Conservation (phyloP, 345 rosid species). For the Mangifera indica region DNA sequence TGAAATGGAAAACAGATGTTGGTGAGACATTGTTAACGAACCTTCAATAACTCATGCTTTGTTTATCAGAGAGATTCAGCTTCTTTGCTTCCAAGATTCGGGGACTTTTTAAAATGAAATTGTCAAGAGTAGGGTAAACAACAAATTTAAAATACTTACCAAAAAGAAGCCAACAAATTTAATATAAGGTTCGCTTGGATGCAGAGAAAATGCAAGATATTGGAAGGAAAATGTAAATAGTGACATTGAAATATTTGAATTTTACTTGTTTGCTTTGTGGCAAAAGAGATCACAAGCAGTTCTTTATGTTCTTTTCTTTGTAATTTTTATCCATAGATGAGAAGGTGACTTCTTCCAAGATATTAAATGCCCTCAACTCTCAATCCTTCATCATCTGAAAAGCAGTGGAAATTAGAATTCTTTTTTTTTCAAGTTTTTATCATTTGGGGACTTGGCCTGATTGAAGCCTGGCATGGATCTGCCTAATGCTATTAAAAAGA, state of each 20-base stretch:
- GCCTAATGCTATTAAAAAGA: no score
- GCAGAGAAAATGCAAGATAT: not conserved
- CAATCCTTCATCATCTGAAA: no score
- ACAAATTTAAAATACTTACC: not conserved
- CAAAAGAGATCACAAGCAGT: not conserved
- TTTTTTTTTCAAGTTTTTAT: no score
- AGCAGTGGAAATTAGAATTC: no score
- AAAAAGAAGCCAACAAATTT: not conserved
- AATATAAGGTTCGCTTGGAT: not conserved
- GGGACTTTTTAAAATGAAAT: not conserved
- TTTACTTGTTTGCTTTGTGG: not conserved
- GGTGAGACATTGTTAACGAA: not conserved
- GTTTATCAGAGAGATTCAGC: not conserved
- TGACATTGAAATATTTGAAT: not conserved
- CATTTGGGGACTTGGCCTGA: no score
- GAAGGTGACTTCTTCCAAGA: no score
- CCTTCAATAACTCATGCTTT: constrained; percentile 21
- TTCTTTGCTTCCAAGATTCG: not conserved
- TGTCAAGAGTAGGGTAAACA: not conserved
- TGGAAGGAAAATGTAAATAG: not conserved
- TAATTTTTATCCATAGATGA: no score
- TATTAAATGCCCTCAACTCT: no score
- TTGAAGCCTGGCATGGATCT: no score
- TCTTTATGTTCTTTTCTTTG: no score
- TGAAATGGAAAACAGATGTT: not conserved